Evolutionary conservation across 169 alveolate genomes (phyloP).

Genomic region (Plasmodium malariae): DNA sequence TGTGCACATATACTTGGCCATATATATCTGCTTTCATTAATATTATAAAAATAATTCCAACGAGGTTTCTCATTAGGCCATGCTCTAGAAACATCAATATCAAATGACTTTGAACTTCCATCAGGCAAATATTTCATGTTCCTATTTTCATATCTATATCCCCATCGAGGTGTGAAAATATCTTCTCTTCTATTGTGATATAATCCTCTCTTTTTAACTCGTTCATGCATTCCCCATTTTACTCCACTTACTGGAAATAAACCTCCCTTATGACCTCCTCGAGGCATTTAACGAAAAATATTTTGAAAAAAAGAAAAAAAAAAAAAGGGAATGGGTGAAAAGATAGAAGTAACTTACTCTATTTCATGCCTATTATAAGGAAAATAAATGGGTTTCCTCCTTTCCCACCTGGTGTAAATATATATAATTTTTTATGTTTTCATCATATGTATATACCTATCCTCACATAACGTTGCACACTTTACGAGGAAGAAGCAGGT

Average conservation of each 20-base stretch:
- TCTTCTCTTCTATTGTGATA: slow-evolving; percentile 86
- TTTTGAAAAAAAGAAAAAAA: background rate
- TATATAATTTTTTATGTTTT: too few species aligned
- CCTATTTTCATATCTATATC: slow-evolving; percentile 80
- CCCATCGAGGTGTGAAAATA: slow-evolving; percentile 86
- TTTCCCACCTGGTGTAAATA: too few species aligned
- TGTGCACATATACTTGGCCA: slow-evolving; percentile 82
- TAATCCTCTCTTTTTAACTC: slow-evolving; percentile 82
- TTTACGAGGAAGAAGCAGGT: too few species aligned
- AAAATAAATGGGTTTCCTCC: too few species aligned
- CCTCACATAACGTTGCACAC: too few species aligned
- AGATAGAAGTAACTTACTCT: too few species aligned
- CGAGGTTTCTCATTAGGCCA: slow-evolving; percentile 80
- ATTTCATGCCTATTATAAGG: too few species aligned
- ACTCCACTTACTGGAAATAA: slow-evolving; percentile 85
- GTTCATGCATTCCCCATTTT: slow-evolving; percentile 79
- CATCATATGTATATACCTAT: too few species aligned
- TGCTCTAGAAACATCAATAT: slow-evolving; percentile 79
- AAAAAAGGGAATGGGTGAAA: slow-evolving; percentile 10
- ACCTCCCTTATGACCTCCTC: slow-evolving; percentile 73
- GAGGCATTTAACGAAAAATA: slow-evolving; percentile 47
- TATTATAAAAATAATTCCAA: slow-evolving; percentile 75
- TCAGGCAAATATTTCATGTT: slow-evolving; percentile 74
- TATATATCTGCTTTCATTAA: slow-evolving; percentile 81
- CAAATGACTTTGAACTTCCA: slow-evolving; percentile 80